A percentile compares a stretch with the other conserved stretches of the same genome.
phyloP scores from a whole-genome alignment of 1,284 basidiomycete genomes.

The Exobasidium cylindrosporum region DNA sequence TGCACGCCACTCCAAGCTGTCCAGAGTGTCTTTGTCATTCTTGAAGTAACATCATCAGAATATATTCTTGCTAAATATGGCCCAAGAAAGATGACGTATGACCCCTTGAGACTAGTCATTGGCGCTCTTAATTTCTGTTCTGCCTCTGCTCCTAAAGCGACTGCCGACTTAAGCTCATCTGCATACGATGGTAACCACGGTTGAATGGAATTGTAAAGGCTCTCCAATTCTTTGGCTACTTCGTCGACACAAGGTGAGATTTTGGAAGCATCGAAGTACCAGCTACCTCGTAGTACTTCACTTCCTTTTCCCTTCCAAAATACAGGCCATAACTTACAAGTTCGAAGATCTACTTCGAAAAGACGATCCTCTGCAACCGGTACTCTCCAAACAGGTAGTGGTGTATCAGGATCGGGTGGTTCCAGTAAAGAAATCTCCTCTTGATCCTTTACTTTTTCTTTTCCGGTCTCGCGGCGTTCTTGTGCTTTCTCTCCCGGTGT shows the following conservation, averaged over 20 bases:
- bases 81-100: slow-evolving; percentile 60
- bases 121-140: slow-evolving; percentile 61
- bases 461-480: neutral
- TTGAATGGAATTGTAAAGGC: slow-evolving; percentile 34
- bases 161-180: slow-evolving; percentile 59
- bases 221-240: slow-evolving; percentile 60
- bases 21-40: slow-evolving; percentile 38
- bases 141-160: slow-evolving; percentile 58
- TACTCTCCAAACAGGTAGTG: slow-evolving; percentile 24
- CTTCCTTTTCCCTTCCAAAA: slow-evolving; percentile 61
- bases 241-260: slow-evolving; percentile 58
- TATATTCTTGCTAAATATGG: slow-evolving; percentile 58
- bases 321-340: slow-evolving; percentile 58
- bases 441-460: neutral
- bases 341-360: slow-evolving; percentile 38
- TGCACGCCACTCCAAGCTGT: slow-evolving; percentile 44
- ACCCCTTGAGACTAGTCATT: slow-evolving; percentile 50
- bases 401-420: slow-evolving; percentile 26
- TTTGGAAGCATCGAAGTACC: slow-evolving; percentile 59
- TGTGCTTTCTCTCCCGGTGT: slow-evolving; percentile 12
- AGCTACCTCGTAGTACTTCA: slow-evolving; percentile 59
- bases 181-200: slow-evolving; percentile 59
- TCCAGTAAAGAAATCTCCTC: neutral
- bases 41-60: slow-evolving; percentile 30
- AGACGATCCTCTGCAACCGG: slow-evolving; percentile 35